These are phyloP conservation scores for Plenodomus lindquistii DNA, from an alignment of 2,329 filamentous ascomycete genomes.

Conservation along the genomic window DNA sequence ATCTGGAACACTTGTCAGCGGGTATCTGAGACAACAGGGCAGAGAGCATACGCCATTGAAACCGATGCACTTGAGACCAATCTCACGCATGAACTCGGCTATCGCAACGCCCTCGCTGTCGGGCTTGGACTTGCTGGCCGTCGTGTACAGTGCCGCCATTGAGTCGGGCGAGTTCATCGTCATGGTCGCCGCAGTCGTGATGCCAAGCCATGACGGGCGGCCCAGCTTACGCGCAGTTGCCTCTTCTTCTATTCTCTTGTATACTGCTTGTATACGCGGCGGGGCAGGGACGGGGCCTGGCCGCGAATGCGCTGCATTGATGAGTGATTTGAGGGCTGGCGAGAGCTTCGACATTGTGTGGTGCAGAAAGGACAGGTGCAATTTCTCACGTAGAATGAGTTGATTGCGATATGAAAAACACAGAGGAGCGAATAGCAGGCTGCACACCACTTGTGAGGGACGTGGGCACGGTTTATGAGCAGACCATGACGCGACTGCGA, in stretches of 20 bases:
- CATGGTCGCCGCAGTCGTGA: constrained; percentile 72
- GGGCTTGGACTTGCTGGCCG: constrained; percentile 30
- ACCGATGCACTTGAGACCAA: constrained; percentile 76
- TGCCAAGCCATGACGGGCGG: constrained; percentile 43
- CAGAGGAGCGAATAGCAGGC: no score
- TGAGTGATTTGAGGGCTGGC: constrained; percentile 40
- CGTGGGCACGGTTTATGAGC: neutral
- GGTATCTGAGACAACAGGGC: neutral
- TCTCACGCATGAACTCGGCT: constrained; percentile 74
- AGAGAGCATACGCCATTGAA: constrained; percentile 64
- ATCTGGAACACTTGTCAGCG: constrained; percentile 65
- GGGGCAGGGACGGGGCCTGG: constrained; percentile 41
- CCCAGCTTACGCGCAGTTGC: constrained; percentile 34
- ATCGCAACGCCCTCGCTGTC: constrained; percentile 50
- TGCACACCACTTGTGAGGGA: no score
- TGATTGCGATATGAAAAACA: neutral
- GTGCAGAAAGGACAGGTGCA: neutral
- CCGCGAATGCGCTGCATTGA: constrained; percentile 40
- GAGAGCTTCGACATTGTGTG: constrained; percentile 42
- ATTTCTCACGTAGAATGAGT: neutral
- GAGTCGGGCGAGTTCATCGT: constrained; percentile 85
- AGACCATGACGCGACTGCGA: neutral
- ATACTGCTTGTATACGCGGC: constrained; percentile 35
- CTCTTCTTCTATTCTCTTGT: constrained; percentile 37
- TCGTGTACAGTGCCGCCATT: constrained; percentile 64